phyloP scores from a whole-genome alignment of 2,329 filamentous ascomycete species.

The Cryoendolithus antarcticus region DNA sequence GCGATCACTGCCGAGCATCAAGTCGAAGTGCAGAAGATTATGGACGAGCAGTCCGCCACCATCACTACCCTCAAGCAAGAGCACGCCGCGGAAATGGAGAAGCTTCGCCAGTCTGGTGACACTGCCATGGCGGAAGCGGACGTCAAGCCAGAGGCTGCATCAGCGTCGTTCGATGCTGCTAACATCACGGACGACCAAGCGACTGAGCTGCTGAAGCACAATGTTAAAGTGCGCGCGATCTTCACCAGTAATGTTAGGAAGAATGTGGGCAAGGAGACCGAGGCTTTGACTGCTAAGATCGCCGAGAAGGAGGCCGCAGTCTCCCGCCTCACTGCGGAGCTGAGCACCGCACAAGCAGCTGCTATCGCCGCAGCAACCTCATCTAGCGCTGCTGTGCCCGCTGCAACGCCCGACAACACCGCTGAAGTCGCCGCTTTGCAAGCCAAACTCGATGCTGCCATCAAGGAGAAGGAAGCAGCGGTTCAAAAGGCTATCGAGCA shows the following conservation, averaged over 20 bases:
- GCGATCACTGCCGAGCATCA: conserved; percentile 31
- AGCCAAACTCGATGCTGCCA: conserved; percentile 14
- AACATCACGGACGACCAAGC: too few relatives aligned
- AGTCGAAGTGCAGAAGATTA: conserved; percentile 37
- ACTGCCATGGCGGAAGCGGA: conserved; percentile 26
- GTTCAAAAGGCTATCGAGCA: conserved; percentile 13
- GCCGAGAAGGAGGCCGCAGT: conserved; percentile 20
- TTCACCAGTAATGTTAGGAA: too few relatives aligned
- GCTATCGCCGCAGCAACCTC: neutral
- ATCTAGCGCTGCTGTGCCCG: conserved; percentile 1
- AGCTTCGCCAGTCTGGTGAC: conserved; percentile 16
- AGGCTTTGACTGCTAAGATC: conserved; percentile 17
- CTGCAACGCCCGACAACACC: neutral
- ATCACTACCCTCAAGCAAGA: conserved; percentile 18
- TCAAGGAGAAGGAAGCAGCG: conserved; percentile 19
- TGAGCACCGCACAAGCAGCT: conserved; percentile 6
- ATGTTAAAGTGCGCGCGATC: too few relatives aligned
- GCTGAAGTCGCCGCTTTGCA: conserved; percentile 13
- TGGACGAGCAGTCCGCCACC: conserved; percentile 33
- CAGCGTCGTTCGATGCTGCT: neutral
- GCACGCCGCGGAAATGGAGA: neutral
- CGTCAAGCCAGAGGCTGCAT: conserved; percentile 19
- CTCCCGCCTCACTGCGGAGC: conserved; percentile 6
- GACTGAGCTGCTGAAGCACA: too few relatives aligned
- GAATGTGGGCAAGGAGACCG: too few relatives aligned